phyloP scores from a whole-genome alignment of 2,329 filamentous ascomycete genomes.

The Fusarium sp. region DNA sequence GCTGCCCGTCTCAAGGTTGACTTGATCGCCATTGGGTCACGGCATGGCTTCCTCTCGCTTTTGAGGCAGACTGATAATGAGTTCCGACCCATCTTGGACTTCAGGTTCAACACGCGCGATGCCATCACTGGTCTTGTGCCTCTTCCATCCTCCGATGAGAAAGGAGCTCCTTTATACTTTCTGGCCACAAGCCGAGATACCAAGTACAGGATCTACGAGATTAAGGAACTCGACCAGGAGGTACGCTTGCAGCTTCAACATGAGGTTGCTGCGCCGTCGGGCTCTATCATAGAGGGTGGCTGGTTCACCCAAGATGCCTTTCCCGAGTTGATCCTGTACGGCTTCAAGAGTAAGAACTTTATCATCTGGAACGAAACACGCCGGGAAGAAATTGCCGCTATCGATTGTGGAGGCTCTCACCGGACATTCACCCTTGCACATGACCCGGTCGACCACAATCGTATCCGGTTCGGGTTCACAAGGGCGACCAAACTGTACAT shows the following conservation, averaged over 20 bases:
- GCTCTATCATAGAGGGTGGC: conserved; percentile 79
- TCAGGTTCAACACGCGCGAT: conserved; percentile 62
- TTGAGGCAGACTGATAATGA: conserved; percentile 42
- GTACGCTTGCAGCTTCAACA: conserved; percentile 66
- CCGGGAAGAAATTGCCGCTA: conserved; percentile 74
- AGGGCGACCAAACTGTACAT: conserved; percentile 68
- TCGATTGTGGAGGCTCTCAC: conserved; percentile 88
- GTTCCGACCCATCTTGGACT: conserved; percentile 48
- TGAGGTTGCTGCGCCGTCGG: conserved; percentile 75
- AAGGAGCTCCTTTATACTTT: conserved; percentile 57
- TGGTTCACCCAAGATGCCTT: conserved; percentile 61
- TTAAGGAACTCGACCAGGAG: conserved; percentile 42
- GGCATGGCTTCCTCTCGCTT: conserved; percentile 61
- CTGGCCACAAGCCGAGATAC: conserved; percentile 83
- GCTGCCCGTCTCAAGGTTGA: conserved; percentile 55
- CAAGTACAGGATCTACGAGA: conserved; percentile 72
- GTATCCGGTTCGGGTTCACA: conserved; percentile 75
- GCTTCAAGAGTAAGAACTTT: conserved; percentile 84
- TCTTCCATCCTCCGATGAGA: conserved; percentile 49
- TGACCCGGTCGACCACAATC: conserved; percentile 47
- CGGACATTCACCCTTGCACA: conserved; percentile 72
- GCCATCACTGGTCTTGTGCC: conserved; percentile 75
- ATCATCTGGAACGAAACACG: conserved; percentile 81
- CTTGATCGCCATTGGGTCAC: conserved; percentile 64
- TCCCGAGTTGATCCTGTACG: conserved; percentile 75